These are phyloP conservation scores for Oryza meridionalis DNA, from an alignment of 176 grass and related monocot species.

Conservation along the genomic window DNA sequence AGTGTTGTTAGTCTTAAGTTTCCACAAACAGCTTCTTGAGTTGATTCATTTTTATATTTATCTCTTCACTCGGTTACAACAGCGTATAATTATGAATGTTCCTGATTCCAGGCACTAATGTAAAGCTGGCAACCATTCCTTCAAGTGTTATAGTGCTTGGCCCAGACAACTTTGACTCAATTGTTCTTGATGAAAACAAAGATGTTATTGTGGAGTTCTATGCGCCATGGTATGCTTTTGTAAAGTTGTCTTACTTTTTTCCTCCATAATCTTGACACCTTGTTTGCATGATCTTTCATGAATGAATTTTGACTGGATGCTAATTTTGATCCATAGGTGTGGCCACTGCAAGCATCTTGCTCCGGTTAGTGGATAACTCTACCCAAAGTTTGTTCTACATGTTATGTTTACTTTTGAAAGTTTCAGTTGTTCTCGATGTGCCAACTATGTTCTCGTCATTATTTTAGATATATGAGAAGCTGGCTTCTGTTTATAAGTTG, in stretches of 20 bases:
- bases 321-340: constrained; percentile 59
- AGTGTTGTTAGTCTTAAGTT: not conserved
- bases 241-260: not conserved
- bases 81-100: not conserved
- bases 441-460: constrained; percentile 29
- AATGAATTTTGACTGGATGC: not conserved
- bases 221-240: constrained; percentile 79
- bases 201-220: constrained; percentile 96
- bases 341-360: constrained; percentile 95
- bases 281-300: constrained; percentile 2
- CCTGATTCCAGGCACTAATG: constrained; percentile 64
- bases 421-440: not conserved
- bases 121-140: constrained; percentile 71
- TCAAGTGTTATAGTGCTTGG: constrained; percentile 70
- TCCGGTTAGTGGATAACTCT: constrained; percentile 63
- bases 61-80: not conserved
- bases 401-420: constrained; percentile 13
- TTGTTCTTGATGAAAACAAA: constrained; percentile 84
- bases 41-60: not conserved
- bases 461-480: constrained; percentile 77
- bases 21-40: not conserved
- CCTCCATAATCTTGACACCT: not conserved
- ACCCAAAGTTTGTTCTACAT: not conserved
- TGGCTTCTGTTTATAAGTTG: constrained; percentile 69
- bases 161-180: constrained; percentile 60